These are phyloP conservation scores for Camellia oleifera DNA, from an alignment of 179 eudicot species.

Conservation along the genomic window DNA sequence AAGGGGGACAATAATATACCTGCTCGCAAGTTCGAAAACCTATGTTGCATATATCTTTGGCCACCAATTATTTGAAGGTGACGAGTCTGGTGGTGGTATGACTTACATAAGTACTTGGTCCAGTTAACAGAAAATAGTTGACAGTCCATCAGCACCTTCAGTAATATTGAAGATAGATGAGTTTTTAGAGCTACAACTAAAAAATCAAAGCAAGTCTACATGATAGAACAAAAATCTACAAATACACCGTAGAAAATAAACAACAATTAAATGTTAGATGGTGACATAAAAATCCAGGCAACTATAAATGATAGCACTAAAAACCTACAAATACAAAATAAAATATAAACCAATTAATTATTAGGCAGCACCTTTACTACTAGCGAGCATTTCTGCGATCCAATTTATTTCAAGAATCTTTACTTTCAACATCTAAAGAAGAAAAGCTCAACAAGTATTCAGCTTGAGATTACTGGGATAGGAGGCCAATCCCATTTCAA, in stretches of 20 bases:
- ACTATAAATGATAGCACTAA: not conserved
- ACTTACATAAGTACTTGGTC: constrained; percentile 25
- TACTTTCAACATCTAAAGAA: not conserved
- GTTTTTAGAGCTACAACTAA: not conserved
- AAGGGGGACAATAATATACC: constrained; percentile 16
- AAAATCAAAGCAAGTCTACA: not conserved
- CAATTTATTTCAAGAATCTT: not conserved
- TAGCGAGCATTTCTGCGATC: not conserved
- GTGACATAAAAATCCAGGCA: not conserved
- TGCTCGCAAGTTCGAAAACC: constrained; percentile 12
- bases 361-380: not conserved
- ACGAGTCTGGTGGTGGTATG: not conserved
- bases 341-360: not conserved
- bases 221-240: not conserved
- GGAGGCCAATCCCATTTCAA: not conserved
- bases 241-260: not conserved
- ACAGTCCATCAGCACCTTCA: constrained; percentile 35
- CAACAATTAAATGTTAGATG: not conserved
- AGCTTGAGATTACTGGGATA: not conserved
- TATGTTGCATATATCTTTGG: not conserved
- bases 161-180: constrained; percentile 2
- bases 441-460: not conserved
- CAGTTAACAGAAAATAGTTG: constrained; percentile 31
- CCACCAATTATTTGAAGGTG: constrained; percentile 5
- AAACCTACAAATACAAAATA: not conserved